These are phyloP conservation scores for Heliamphora exappendiculata DNA, from an alignment of 148 eudicot genomes.

Conservation along the genomic window DNA sequence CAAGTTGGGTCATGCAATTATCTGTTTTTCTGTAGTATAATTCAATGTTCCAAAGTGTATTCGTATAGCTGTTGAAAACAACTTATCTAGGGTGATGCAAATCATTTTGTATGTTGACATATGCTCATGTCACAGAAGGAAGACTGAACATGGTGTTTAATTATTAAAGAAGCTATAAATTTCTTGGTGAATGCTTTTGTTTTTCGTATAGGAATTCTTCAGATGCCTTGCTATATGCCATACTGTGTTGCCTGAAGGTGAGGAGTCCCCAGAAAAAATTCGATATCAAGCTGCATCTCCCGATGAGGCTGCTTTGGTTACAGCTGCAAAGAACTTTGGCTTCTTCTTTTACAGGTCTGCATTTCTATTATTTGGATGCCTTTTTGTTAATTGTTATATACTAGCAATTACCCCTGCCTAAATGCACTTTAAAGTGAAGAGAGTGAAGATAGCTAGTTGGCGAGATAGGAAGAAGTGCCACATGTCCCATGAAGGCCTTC, in stretches of 20 bases:
- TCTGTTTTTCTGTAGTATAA: background rate
- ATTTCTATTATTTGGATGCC: background rate
- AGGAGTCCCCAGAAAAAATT: constrained; percentile 84
- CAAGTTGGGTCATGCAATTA: background rate
- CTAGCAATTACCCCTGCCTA: too few species aligned
- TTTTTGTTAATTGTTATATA: too few species aligned
- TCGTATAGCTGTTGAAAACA: background rate
- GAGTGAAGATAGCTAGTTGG: too few species aligned
- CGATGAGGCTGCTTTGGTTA: constrained; percentile 94
- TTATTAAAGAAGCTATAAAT: background rate
- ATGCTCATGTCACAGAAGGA: background rate
- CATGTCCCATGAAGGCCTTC: too few species aligned
- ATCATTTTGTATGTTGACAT: background rate
- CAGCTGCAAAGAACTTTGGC: constrained; percentile 96
- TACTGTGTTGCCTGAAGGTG: constrained; percentile 98
- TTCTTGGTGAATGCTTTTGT: constrained; percentile 7
- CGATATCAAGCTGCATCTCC: constrained; percentile 97
- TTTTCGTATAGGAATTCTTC: constrained; percentile 70
- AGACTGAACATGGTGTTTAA: background rate
- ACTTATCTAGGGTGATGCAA: background rate
- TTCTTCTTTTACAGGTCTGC: constrained; percentile 89
- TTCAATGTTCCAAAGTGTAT: background rate
- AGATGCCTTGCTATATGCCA: constrained; percentile 99
- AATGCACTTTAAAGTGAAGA: too few species aligned
- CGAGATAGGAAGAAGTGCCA: too few species aligned